Base-by-base conservation (phyloP, 2,329 filamentous ascomycete genomes). In the Geosmithia flava region DNA sequence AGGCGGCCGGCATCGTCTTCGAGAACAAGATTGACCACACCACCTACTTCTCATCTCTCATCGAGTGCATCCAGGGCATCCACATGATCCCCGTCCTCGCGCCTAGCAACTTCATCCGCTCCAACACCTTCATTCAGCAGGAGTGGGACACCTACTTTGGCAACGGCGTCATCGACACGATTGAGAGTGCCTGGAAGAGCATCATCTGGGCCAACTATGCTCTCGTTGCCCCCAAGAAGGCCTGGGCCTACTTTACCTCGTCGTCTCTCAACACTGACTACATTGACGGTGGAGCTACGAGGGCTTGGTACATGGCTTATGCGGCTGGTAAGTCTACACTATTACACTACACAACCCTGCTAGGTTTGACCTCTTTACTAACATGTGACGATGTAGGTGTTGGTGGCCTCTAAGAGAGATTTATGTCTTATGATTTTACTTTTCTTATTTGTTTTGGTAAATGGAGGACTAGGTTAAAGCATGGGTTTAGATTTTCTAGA, bases 21-120 rank as follows among this genome's bases (percentile, higher is more conserved):
- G 91, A 97, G 67, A 96, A 96, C 70, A 97, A 97, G 67, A 76
- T 89, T 48, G 87, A 97, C 62, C 87, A 96, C 65, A 85, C 85
- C 2, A 96, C 91, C 1, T 96, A 88, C 67, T 96, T 96, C 58
- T 87, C 87, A 44, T 62, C 68, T 48, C 78, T 81, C 50, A 74
- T 79, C 15, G 83, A 91, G 64, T 87, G 80, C 56, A 76, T 94
- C 51, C 68, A 78, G 58, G 85, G 85, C 50, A 90, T 91, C 55
- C 85, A 93, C 67, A 91, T 93, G 85, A 72, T 91, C 27, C 87
- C 87, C 1, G 67, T 90, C 44, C 71, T 83, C 47, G 82, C 87
- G 2, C 71, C 76, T 48, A 83, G 83, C 2, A 71, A 81, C 6
- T 77, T 85, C 50, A 79, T 81, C 3, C 80, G 93, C 19, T 75